Evolutionary conservation across 1,284 basidiomycete genomes (phyloP), one percentile per base, ranked within the genome.

Genomic region (Stygiomarasmius scandens): DNA sequence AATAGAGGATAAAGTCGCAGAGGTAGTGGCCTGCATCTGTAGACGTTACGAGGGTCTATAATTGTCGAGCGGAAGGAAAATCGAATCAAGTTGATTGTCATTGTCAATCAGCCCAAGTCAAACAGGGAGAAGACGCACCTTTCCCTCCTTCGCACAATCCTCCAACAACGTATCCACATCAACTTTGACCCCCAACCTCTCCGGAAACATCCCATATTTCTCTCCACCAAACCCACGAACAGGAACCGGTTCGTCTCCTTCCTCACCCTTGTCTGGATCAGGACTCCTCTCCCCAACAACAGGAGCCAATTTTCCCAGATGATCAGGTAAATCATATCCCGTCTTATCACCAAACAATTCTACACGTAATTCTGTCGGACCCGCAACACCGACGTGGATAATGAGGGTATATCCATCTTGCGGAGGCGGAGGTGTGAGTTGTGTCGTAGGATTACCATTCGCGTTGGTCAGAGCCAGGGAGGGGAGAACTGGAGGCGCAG

Each of bases 21-120:
- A 90, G 73, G 68, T 85, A 90, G 66, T 86, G 87, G 0, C 89
- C 89, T 22, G 88, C 85, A 65, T 90, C 88, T 76, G 85, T 82
- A 1, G 88, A 90, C 20, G 84, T 79, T 65, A 85, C 83, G n/a
- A 88, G 80, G 68, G 84, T 75, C 84, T 88, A 60, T 32, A 57
- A 41, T n/a, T n/a, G n/a, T n/a, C n/a, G n/a, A n/a, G n/a, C n/a
- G n/a, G n/a, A n/a, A n/a, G n/a, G n/a, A n/a, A n/a, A n/a, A n/a
- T n/a, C n/a, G n/a, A n/a, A n/a, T n/a, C n/a, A n/a, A n/a, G n/a
- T n/a, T n/a, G n/a, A n/a, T n/a, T n/a, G n/a, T n/a, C n/a, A 52
- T n/a, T n/a, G n/a, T n/a, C n/a, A n/a, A n/a, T n/a, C n/a, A n/a
- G 54, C 61, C 29, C 56, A 43, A 63, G 43, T 57, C n/a, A n/a